Evolutionary conservation across 176 grass and related monocot genomes (phyloP).

Genomic region (Leersia perrieri): DNA sequence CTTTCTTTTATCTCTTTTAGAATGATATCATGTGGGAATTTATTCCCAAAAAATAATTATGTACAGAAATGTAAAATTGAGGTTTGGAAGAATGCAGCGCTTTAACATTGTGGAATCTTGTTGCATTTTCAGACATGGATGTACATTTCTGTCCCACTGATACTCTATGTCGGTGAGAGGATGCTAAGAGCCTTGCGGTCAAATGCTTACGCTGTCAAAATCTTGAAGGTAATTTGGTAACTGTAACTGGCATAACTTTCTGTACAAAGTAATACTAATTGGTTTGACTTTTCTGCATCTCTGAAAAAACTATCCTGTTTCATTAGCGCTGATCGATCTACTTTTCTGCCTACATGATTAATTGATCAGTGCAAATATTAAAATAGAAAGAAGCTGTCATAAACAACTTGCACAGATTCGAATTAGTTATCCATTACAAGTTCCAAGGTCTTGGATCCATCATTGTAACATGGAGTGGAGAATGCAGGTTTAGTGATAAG

Average conservation of each 20-base stretch:
- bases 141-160: conserved; percentile 86
- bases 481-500: not conserved
- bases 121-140: conserved; percentile 86
- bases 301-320: not conserved
- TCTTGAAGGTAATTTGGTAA: conserved; percentile 66
- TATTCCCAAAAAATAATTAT: conserved; percentile 13
- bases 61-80: not conserved
- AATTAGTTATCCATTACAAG: not conserved
- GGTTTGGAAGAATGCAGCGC: not conserved
- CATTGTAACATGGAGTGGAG: conserved; percentile 12
- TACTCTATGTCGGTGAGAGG: conserved; percentile 75
- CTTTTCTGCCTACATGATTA: not conserved
- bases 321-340: not conserved
- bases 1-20: conserved; percentile 16
- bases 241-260: not conserved
- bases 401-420: not conserved
- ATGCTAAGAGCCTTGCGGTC: conserved; percentile 78
- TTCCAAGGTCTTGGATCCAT: conserved; percentile 16
- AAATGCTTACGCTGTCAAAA: conserved; percentile 82
- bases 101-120: conserved; percentile 14
- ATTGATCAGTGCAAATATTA: not conserved
- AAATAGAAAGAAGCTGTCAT: not conserved
- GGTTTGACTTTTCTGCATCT: not conserved
- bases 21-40: conserved; percentile 28
- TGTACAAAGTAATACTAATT: not conserved